Conservation (phyloP, 108 stramenopile species). For the Phaeodactylum tricornutum region DNA sequence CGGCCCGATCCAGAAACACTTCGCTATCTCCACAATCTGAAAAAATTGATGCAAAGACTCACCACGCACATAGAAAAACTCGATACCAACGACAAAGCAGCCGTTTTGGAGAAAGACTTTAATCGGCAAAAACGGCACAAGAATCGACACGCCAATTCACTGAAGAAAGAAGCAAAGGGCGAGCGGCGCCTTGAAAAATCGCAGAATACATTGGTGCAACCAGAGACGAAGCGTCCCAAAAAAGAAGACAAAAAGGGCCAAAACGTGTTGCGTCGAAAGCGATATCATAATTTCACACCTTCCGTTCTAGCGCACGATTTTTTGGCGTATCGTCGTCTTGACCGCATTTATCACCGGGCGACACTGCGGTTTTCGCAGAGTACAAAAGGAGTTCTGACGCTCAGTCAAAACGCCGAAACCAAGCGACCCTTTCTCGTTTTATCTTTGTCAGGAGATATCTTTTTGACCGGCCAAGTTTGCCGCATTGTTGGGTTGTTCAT, state of each 20-base stretch:
- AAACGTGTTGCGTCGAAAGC: conserved; percentile 30
- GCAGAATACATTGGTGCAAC: background rate
- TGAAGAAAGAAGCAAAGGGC: conserved; percentile 2
- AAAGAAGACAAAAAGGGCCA: background rate
- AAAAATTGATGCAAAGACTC: conserved; percentile 55
- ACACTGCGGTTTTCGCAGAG: conserved; percentile 30
- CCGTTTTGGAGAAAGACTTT: conserved; percentile 41
- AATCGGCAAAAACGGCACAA: conserved; percentile 30
- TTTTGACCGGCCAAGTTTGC: conserved; percentile 53
- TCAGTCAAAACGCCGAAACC: background rate
- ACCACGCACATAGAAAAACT: conserved; percentile 47
- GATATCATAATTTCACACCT: conserved; percentile 74
- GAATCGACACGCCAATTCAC: background rate
- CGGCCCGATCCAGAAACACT: conserved; percentile 22
- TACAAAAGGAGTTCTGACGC: background rate
- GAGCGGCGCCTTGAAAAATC: conserved; percentile 2
- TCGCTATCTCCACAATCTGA: conserved; percentile 36
- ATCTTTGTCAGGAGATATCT: conserved; percentile 58
- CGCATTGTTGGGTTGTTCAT: conserved; percentile 58
- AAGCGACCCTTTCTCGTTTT: conserved; percentile 50
- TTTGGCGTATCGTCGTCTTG: conserved; percentile 49
- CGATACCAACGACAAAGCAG: conserved; percentile 30
- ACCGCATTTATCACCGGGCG: conserved; percentile 66
- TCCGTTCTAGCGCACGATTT: conserved; percentile 52
- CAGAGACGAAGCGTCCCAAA: background rate